A percentile compares a stretch with the other conserved stretches of the same genome.
phyloP scores from a whole-genome alignment of 805 yeast species.

The Naumovozyma baii region DNA sequence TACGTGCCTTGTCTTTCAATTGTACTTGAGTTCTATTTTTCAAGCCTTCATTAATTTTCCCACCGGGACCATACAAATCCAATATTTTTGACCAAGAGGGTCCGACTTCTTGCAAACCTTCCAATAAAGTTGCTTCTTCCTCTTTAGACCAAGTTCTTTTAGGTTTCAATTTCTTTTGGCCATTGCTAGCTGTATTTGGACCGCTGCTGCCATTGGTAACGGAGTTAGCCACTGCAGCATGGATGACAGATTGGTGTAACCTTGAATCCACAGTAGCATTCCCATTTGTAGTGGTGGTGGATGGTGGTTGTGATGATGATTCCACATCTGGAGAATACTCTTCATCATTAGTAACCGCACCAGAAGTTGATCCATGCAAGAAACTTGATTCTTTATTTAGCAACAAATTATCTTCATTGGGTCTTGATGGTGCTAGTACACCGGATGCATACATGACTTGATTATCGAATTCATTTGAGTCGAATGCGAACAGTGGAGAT shows the following conservation, averaged over 20 bases:
- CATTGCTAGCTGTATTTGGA: neutral
- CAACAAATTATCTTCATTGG: neutral
- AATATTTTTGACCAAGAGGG: conserved; percentile 91
- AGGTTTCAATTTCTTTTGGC: conserved; percentile 21
- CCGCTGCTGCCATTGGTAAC: conserved; percentile 4
- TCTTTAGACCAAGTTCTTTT: conserved; percentile 62
- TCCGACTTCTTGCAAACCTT: conserved; percentile 72
- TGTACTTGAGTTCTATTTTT: conserved; percentile 88
- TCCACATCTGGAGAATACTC: neutral
- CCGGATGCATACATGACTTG: conserved; percentile 19
- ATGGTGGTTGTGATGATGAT: neutral
- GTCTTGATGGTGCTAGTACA: conserved; percentile 5
- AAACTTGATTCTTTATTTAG: too few species aligned
- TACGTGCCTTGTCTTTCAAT: conserved; percentile 90
- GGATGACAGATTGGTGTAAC: neutral
- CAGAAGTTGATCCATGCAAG: too few species aligned
- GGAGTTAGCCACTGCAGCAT: conserved; percentile 20
- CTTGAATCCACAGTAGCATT: neutral
- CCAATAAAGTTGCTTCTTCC: conserved; percentile 76
- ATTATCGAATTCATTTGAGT: conserved; percentile 17
- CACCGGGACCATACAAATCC: conserved; percentile 91
- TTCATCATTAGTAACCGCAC: too few species aligned
- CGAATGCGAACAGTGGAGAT: conserved; percentile 19
- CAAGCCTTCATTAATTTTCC: conserved; percentile 68
- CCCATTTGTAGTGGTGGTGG: neutral